Base-by-base conservation (phyloP, 1,139 yeast species). In the Wickerhamiella pararugosa region DNA sequence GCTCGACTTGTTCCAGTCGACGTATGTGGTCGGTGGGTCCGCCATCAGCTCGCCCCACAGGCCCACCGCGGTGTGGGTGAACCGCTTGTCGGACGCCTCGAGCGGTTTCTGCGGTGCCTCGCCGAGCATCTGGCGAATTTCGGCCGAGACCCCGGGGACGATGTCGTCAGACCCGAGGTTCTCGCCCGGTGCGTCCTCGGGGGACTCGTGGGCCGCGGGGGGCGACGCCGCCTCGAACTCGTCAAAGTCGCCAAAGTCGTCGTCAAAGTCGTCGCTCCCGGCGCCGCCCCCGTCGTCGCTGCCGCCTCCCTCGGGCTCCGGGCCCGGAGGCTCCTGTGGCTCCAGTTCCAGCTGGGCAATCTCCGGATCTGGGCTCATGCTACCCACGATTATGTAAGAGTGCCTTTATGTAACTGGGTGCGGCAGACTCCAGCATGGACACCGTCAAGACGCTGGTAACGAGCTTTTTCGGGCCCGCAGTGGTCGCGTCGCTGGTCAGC, bases 1-100 rank as follows among this genome's bases (percentile, higher is more conserved):
- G 30, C 72, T 67, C 61, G 75, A 73, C 44, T 66, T 65, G 31
- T 65, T 64, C 84, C 84, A 78, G 50, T 72, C 75, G n/a, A 49
- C 47, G 6, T 47, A 49, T 5, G 48, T 43, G 7, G 49, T 40
- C 36, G 42, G 39, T 7, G 49, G 49, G 36, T 45, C 43, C 50
- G 58, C 54, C 25, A 60, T 56, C 28, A 60, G 49, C 41, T 58
- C 61, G 40, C 55, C 54, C 65, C 64, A 61, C 25, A 60, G 51
- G n/a, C 33, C 39, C 5, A 43, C 39, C 21, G 34, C 39, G n/a
- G 36, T 15, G 5, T 42, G 44, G 28, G 39, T 43, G 25, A 40
- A 41, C 10, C 42, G 39, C 7, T 34, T 39, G n/a, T 28, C 29
- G 6, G 39, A 29, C 4, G 28, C 27, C n/a, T 9, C n/a, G 2